Base-by-base conservation (phyloP, 2,329 filamentous ascomycete species). In the Cladophialophora chaetospira region DNA sequence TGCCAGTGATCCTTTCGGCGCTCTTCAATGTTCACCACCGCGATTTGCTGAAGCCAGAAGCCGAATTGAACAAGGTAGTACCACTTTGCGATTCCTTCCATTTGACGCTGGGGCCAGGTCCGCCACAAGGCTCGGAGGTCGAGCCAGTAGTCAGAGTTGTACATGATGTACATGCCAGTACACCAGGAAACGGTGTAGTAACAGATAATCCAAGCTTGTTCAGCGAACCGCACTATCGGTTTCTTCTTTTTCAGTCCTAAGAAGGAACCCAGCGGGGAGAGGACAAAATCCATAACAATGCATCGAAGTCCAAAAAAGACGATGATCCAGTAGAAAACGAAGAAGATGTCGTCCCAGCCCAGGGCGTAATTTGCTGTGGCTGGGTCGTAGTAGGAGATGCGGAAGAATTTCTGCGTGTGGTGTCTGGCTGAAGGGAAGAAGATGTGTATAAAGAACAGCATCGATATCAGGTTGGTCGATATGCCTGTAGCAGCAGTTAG, bases 11-110 rank as follows among this genome's bases (percentile, higher is more conserved):
- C 94, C 76, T 97, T 97, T 68, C 94, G 84, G 64, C 88, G 85
- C 75, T 95, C 89, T 74, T 99, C 94, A 58, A 97, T 91, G 74
- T 97, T 88, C 71, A 97, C 90, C 56, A 97, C 90, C 28, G 97
- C 79, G 63, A 97, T 88, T 75, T 96, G 92, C 75, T 97, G 93
- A 45, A 97, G 74, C 88, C 91, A 97, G 73, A 97, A 97, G 21
- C 88, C 87, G 74, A 92, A 88, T 72, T 97, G 92, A 11, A 87
- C 87, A 28, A 99, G 80, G 68, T 96, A 89, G 74, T 99, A 99
- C 72, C 83, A 85, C 77, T 97, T 97, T 75, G 89, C 84, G 10
- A 89, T 72, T 6, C 87, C 86, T 13, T 79, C 78, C 57, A 95
- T 79, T 68, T 94, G 86, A 48, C 91, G 84, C 65, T 84, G 81